Evolutionary conservation across 805 yeast species (phyloP), one percentile per base, ranked within the genome.

Genomic region (Wickerhamiella lipophila): DNA sequence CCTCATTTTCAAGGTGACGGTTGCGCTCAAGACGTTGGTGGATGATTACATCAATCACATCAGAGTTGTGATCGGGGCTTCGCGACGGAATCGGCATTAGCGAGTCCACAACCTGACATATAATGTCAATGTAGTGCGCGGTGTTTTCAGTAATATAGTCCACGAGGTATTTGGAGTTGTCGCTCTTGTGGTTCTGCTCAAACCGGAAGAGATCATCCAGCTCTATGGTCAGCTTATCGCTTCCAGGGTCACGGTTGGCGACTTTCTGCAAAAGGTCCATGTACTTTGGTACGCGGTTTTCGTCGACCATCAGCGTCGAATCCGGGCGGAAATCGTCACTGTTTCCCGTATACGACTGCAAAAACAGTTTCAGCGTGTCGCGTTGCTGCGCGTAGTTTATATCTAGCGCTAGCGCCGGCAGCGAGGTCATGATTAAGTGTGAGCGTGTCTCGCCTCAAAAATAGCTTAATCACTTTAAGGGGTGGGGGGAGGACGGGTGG

Each of bases 41-140:
- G 55, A 88, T 71, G 50, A 92, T 85, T 51, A 92, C 94, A 61
- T 92, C 98, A 54, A 92, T 68, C 11, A 92, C 97, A 56, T 85
- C 95, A 63, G 86, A 96, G 56, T 79, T 78, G 62, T 82, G 84
- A 41, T 79, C 69, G 47, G 89, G 71, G 52, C 83, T 88, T 45
- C 73, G 77, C 1, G 92, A 81, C n/a, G 97, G 89, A 53, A 72
- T 74, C 0, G 98, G 98, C 76, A 89, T 75, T 50, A 85, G 64
- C 44, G 77, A 79, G 65, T 92, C 99, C 40, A 85, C 76, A 13
- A 79, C 79, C 44, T 70, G 68, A 46, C 85, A 73, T 60, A 94
- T 82, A 23, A 92, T 60, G 58, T 89, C 96, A 21, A 78, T 65
- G 60, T 81, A 89, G 57, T 84, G 84, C 57, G 78, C 70, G 0